phyloP scores from a whole-genome alignment of 306 rosid species.

The Rubus idaeus region DNA sequence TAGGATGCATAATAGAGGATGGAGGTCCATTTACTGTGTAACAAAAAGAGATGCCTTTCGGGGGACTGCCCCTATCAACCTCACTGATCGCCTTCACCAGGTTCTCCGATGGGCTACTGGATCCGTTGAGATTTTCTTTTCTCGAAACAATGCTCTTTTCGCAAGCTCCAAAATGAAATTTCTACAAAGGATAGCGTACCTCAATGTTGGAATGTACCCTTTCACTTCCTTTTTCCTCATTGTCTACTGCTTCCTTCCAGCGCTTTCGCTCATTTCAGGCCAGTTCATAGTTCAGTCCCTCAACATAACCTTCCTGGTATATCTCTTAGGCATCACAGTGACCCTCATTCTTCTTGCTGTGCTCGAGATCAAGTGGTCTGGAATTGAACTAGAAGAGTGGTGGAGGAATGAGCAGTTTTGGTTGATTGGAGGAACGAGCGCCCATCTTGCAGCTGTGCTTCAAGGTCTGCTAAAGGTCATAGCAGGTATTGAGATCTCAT shows the following conservation, averaged over 20 bases:
- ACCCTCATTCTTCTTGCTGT: slow-evolving; percentile 64
- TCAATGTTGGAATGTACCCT: slow-evolving; percentile 76
- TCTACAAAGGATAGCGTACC: slow-evolving; percentile 67
- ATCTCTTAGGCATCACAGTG: slow-evolving; percentile 66
- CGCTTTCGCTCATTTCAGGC: slow-evolving; percentile 66
- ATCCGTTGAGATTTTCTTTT: slow-evolving; percentile 79
- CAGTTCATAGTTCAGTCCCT: slow-evolving; percentile 68
- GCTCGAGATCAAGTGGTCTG: slow-evolving; percentile 80
- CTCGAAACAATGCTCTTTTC: slow-evolving; percentile 69
- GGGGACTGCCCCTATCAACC: slow-evolving; percentile 79
- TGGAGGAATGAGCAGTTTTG: slow-evolving; percentile 91
- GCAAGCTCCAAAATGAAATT: slow-evolving; percentile 57
- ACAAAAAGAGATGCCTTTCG: slow-evolving; percentile 80
- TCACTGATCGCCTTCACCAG: slow-evolving; percentile 75
- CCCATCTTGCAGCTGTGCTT: slow-evolving; percentile 74
- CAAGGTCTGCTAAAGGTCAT: slow-evolving; percentile 71
- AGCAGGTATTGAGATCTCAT: slow-evolving; percentile 76
- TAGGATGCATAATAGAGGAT: slow-evolving; percentile 81
- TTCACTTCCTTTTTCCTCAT: slow-evolving; percentile 76
- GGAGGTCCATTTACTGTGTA: slow-evolving; percentile 69
- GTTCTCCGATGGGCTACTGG: slow-evolving; percentile 89
- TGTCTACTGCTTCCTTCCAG: slow-evolving; percentile 82
- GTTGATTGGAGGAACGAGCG: slow-evolving; percentile 87
- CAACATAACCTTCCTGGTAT: slow-evolving; percentile 52
- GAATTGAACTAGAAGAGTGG: slow-evolving; percentile 72